Percentiles rank a stretch among this genome's conserved stretches.
These are phyloP conservation scores for Pseudogymnoascus destructans DNA, from an alignment of 2,329 filamentous ascomycete genomes.

Conservation along the genomic window DNA sequence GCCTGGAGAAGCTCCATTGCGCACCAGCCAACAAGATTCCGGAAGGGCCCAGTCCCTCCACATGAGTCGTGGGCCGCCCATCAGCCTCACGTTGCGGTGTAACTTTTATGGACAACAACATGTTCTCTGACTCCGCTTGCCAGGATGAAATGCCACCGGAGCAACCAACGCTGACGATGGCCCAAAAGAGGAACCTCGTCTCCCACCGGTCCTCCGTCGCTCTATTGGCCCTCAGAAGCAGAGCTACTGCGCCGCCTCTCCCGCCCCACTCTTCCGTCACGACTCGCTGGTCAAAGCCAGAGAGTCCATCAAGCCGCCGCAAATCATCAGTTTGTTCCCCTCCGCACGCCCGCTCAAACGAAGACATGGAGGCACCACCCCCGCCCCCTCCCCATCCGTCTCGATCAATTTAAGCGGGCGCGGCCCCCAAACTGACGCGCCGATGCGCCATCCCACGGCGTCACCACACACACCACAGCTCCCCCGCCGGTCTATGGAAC, in stretches of 20 bases:
- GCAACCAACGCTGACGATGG: neutral
- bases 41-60: neutral
- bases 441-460: neutral
- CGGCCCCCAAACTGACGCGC: slow-evolving; percentile 6
- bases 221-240: neutral
- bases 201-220: neutral
- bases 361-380: neutral
- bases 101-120: neutral
- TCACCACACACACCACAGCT: neutral
- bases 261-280: neutral
- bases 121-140: neutral
- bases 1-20: neutral
- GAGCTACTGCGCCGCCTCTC: neutral
- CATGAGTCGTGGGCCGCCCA: neutral
- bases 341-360: neutral
- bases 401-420: neutral
- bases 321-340: neutral
- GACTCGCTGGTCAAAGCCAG: neutral
- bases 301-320: neutral
- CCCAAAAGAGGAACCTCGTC: neutral
- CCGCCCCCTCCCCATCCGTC: neutral
- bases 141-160: neutral
- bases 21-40: neutral
- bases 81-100: neutral
- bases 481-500: neutral